Conservation (phyloP, 164 flowering plant genomes). For the Echeveria elegans region DNA sequence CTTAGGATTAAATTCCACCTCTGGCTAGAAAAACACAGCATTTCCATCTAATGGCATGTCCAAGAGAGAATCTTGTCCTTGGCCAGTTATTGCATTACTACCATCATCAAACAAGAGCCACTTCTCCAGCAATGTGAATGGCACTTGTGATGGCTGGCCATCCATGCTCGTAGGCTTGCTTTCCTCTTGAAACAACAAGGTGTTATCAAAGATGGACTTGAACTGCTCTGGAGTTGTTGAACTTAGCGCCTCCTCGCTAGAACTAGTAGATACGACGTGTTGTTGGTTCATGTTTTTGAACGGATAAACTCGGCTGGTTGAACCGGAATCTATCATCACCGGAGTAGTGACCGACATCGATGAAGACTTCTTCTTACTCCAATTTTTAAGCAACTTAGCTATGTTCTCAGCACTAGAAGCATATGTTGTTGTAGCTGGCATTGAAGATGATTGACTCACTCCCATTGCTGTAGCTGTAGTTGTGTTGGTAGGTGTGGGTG, state of each 20-base stretch:
- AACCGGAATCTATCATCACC: neutral
- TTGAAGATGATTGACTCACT: neutral
- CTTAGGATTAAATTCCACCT: neutral
- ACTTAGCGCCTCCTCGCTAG: neutral
- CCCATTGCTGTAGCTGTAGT: neutral
- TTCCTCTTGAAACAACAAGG: slow-evolving; percentile 6
- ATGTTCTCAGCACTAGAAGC: slow-evolving; percentile 9
- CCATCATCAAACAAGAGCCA: slow-evolving; percentile 9
- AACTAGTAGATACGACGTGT: neutral
- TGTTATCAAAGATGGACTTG: neutral
- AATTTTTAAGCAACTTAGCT: slow-evolving; percentile 6
- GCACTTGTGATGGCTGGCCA: neutral
- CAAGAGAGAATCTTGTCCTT: slow-evolving; percentile 1
- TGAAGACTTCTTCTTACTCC: slow-evolving; percentile 6
- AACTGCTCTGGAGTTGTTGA: neutral
- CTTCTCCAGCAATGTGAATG: slow-evolving; percentile 7
- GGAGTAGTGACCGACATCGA: neutral
- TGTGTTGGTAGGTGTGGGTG: slow-evolving; percentile 5
- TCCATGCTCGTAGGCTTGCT: slow-evolving; percentile 1
- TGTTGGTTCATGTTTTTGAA: neutral
- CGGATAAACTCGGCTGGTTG: neutral
- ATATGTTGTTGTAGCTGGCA: slow-evolving; percentile 3
- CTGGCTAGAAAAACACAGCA: slow-evolving; percentile 8
- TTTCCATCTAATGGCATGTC: neutral
- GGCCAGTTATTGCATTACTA: neutral